phyloP scores from a whole-genome alignment of 2,329 filamentous ascomycete genomes.

The Hymenoscyphus fraxineus region DNA sequence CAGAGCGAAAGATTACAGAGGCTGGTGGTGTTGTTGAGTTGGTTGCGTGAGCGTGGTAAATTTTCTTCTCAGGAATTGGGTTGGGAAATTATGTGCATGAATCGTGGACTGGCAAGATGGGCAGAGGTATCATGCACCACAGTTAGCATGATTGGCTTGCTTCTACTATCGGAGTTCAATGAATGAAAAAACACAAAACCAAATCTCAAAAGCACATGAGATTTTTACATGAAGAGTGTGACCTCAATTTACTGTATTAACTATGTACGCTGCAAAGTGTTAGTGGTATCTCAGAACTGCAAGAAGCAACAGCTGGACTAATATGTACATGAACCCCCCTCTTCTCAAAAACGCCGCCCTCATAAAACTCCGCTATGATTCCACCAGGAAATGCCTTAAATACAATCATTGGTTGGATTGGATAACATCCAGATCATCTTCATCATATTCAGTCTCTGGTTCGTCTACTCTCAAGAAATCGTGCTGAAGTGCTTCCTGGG shows the following conservation, averaged over 20 bases:
- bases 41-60: constrained; percentile 64
- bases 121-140: constrained; percentile 11
- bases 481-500: constrained; percentile 68
- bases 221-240: neutral
- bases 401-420: neutral
- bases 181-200: constrained; percentile 22
- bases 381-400: constrained; percentile 1
- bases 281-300: constrained; percentile 19
- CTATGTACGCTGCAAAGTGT: constrained; percentile 11
- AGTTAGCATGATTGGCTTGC: constrained; percentile 11
- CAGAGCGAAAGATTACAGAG: constrained; percentile 98
- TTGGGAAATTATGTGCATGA: constrained; percentile 13
- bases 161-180: constrained; percentile 24
- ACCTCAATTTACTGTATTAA: neutral
- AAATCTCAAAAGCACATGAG: constrained; percentile 7
- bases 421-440: constrained; percentile 48
- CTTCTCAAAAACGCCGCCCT: constrained; percentile 12
- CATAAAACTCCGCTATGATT: constrained; percentile 7
- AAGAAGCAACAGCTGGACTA: constrained; percentile 17
- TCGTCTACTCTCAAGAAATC: constrained; percentile 59
- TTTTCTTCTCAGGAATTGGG: constrained; percentile 20
- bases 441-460: constrained; percentile 40
- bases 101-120: constrained; percentile 6
- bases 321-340: constrained; percentile 18
- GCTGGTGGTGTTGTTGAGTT: constrained; percentile 94